A percentile compares a stretch with the other conserved stretches of the same genome.
Evolutionary conservation across 345 rosid genomes (phyloP).

Genomic region (Arabidopsis arenosa): DNA sequence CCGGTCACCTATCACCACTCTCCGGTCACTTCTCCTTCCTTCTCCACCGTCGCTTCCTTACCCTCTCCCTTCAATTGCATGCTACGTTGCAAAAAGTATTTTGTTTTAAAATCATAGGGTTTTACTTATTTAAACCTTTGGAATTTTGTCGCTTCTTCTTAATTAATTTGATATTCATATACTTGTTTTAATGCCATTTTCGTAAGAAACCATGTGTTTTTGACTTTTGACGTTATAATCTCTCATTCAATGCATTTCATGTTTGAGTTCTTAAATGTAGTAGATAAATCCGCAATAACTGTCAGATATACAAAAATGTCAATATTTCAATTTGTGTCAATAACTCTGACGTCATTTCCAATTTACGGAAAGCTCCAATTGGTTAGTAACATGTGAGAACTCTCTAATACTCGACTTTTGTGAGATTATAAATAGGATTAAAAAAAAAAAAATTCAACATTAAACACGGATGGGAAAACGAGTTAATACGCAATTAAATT

Average conservation of each 20-base stretch:
- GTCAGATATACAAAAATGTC: slow-evolving; percentile 20
- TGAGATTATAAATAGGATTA: too few species aligned
- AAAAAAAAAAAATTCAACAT: neutral
- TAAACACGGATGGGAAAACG: slow-evolving; percentile 14
- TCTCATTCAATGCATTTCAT: slow-evolving; percentile 11
- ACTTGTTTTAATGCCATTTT: neutral
- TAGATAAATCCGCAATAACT: neutral
- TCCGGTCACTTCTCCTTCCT: slow-evolving; percentile 27
- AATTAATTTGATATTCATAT: neutral
- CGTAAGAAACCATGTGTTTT: slow-evolving; percentile 3
- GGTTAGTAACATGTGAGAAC: too few species aligned
- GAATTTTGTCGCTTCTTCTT: neutral
- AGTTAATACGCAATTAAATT: slow-evolving; percentile 34
- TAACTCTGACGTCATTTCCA: neutral
- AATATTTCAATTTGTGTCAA: slow-evolving; percentile 1
- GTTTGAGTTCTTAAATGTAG: neutral
- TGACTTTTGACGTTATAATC: slow-evolving; percentile 14
- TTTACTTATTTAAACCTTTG: neutral
- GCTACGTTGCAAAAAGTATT: slow-evolving; percentile 18
- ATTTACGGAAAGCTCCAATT: slow-evolving; percentile 3
- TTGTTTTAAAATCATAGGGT: neutral
- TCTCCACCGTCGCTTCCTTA: slow-evolving; percentile 45
- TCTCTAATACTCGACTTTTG: too few species aligned
- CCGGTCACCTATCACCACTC: slow-evolving; percentile 24
- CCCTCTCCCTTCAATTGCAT: slow-evolving; percentile 27